Evolutionary conservation across 176 grass and related monocot genomes (phyloP).

Genomic region (Phragmites australis): DNA sequence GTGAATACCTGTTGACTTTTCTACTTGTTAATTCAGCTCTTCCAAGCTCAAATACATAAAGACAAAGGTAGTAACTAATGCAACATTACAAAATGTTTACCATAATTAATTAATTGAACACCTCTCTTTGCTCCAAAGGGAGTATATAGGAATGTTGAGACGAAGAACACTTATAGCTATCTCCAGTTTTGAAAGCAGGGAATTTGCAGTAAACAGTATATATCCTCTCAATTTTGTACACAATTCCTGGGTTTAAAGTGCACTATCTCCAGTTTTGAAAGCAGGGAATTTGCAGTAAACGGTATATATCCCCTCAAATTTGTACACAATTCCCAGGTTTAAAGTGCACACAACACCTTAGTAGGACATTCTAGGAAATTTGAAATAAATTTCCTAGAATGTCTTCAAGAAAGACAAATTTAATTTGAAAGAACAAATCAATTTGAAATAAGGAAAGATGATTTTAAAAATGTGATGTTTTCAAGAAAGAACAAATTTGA

Average conservation of each 20-base stretch:
- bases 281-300: not conserved
- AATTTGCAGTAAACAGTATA: not conserved
- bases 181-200: not conserved
- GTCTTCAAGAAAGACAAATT: no score
- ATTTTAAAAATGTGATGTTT: no score
- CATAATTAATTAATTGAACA: not conserved
- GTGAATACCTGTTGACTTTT: not conserved
- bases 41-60: not conserved
- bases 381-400: no score
- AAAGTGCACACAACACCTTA: not conserved
- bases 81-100: not conserved
- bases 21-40: not conserved
- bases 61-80: not conserved
- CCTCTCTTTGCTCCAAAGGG: conserved; percentile 8
- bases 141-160: not conserved
- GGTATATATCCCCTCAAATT: not conserved
- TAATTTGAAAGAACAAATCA: no score
- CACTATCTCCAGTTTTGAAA: not conserved
- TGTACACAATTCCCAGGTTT: not conserved
- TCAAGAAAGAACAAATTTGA: no score
- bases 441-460: not conserved
- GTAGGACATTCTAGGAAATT: not conserved
- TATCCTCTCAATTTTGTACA: not conserved
- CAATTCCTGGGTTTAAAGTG: not conserved
- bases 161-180: not conserved